Percentiles rank a stretch among this genome's conserved stretches.
Conservation (phyloP, 176 grass and related monocot genomes). For the Oryza longistaminata region DNA sequence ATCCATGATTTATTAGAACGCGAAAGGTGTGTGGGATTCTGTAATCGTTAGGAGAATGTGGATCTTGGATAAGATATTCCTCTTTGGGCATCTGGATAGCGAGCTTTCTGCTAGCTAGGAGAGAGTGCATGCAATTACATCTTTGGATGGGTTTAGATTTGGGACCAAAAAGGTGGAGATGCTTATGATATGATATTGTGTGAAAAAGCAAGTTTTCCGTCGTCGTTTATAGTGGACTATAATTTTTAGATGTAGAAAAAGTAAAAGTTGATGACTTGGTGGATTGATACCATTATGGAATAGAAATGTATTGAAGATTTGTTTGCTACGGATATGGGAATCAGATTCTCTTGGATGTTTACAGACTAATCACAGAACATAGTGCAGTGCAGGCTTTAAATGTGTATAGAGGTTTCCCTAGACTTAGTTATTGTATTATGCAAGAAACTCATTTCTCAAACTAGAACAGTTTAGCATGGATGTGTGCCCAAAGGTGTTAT, state of each 20-base stretch:
- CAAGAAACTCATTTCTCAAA: neutral
- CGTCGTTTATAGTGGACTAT: neutral
- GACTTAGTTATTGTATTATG: neutral
- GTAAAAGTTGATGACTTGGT: neutral
- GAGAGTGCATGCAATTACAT: constrained; percentile 10
- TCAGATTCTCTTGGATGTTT: neutral
- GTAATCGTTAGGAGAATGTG: neutral
- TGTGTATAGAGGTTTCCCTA: neutral
- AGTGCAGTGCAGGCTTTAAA: neutral
- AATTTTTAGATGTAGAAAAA: constrained; percentile 2
- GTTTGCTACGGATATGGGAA: constrained; percentile 9
- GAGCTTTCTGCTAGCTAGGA: constrained; percentile 24
- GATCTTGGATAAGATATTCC: constrained; percentile 32
- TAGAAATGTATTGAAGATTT: neutral
- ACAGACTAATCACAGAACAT: neutral
- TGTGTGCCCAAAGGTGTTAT: neutral
- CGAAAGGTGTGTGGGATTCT: neutral
- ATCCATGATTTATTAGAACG: neutral
- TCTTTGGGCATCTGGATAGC: constrained; percentile 3
- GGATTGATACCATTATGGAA: neutral
- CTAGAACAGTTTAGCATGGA: neutral
- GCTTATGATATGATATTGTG: neutral
- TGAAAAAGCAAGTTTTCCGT: neutral
- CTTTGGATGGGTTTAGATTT: neutral
- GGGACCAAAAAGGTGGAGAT: neutral